Conservation (phyloP, 768 basidiomycete genomes). For the Coprinopsis strossmayeri region DNA sequence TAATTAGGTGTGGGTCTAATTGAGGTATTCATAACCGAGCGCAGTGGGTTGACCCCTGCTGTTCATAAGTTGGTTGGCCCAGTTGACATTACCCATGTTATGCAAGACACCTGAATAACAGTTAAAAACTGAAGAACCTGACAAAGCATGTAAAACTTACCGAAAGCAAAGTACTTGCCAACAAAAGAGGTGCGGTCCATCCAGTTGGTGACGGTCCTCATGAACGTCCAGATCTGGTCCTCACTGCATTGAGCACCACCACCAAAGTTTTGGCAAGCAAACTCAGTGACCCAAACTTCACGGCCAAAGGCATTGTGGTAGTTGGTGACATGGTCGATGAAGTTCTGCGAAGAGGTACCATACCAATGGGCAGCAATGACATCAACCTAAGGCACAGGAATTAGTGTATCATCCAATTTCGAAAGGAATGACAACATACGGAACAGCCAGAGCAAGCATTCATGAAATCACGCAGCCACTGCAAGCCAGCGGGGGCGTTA, state of each 20-base stretch:
- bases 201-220: conserved; percentile 34
- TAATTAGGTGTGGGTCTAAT: conserved; percentile 14
- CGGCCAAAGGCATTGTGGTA: conserved; percentile 38
- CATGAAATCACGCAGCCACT: conserved; percentile 63
- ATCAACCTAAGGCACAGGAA: conserved; percentile 38
- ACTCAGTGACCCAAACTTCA: conserved; percentile 62
- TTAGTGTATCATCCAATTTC: neutral
- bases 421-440: conserved; percentile 33
- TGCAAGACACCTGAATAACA: conserved; percentile 39
- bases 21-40: conserved; percentile 47
- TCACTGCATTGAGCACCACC: conserved; percentile 34
- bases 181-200: conserved; percentile 40
- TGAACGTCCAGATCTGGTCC: conserved; percentile 42
- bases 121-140: neutral
- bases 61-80: conserved; percentile 45
- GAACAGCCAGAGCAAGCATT: conserved; percentile 42
- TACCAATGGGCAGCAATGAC: conserved; percentile 66
- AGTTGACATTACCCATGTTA: conserved; percentile 51
- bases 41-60: conserved; percentile 37
- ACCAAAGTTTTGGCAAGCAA: conserved; percentile 63
- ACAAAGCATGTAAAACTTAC: conserved; percentile 29
- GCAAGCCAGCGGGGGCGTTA: conserved; percentile 45
- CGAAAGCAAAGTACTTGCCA: conserved; percentile 47
- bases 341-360: conserved; percentile 36
- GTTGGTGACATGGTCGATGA: conserved; percentile 45